Evolutionary conservation across 345 rosid genomes (phyloP).

Genomic region (Mercurialis annua): DNA sequence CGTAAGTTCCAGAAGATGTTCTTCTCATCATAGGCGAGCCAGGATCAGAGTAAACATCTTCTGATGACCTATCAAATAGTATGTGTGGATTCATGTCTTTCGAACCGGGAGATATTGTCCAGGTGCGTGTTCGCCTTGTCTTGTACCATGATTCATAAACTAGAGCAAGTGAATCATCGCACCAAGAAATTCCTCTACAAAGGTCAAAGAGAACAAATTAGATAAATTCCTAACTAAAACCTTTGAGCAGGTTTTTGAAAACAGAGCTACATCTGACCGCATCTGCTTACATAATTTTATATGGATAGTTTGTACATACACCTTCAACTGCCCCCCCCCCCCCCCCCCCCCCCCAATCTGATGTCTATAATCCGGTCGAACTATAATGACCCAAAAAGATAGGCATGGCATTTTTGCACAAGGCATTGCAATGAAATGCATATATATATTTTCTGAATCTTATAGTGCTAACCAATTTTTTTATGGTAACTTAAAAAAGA

Average conservation of each 20-base stretch:
- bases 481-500: too few relatives aligned
- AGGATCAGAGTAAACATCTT: conserved; percentile 99
- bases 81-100: conserved; percentile 61
- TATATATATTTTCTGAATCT: neutral
- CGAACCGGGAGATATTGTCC: conserved; percentile 85
- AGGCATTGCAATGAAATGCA: conserved; percentile 1
- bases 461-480: neutral
- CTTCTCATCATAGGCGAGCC: conserved; percentile 95
- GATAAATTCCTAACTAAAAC: neutral
- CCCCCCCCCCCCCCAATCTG: neutral
- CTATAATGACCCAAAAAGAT: neutral
- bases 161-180: conserved; percentile 86
- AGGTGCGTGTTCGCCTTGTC: conserved; percentile 81
- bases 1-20: conserved; percentile 67
- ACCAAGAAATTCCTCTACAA: conserved; percentile 90
- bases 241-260: conserved; percentile 10
- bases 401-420: neutral
- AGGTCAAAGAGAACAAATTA: conserved; percentile 17
- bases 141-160: conserved; percentile 97
- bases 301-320: too few relatives aligned
- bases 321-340: too few relatives aligned
- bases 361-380: too few relatives aligned
- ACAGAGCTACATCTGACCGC: conserved; percentile 11
- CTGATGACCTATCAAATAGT: conserved; percentile 94
- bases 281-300: neutral